Percentiles rank a stretch among this genome's conserved stretches.
These are phyloP conservation scores for Taphrina pruni DNA, from an alignment of 1,139 yeast genomes.

Conservation along the genomic window DNA sequence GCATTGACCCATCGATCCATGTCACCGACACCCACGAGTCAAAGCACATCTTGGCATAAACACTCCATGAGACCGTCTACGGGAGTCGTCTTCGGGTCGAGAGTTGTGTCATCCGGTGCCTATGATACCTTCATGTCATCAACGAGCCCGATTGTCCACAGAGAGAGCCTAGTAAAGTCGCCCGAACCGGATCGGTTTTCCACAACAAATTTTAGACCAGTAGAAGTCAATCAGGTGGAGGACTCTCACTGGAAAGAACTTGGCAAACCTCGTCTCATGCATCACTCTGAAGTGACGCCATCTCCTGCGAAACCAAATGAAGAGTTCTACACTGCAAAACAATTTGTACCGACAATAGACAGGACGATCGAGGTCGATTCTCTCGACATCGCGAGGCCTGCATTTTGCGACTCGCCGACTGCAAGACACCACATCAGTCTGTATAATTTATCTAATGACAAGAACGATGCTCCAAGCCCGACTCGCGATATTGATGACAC, in stretches of 20 bases:
- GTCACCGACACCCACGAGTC: slow-evolving; percentile 20
- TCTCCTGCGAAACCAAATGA: slow-evolving; percentile 23
- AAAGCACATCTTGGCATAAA: slow-evolving; percentile 23
- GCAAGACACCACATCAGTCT: not conserved
- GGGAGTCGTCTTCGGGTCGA: not conserved
- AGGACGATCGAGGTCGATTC: slow-evolving; percentile 3
- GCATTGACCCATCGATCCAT: slow-evolving; percentile 10
- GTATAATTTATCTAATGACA: not conserved
- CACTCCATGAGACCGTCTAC: slow-evolving; percentile 29
- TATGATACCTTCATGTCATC: not conserved
- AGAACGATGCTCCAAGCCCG: not conserved
- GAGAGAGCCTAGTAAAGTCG: slow-evolving; percentile 8
- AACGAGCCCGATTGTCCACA: not conserved
- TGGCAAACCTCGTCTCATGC: not conserved
- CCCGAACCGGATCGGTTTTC: not conserved
- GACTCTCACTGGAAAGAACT: slow-evolving; percentile 28
- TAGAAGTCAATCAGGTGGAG: slow-evolving; percentile 8
- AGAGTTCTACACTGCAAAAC: slow-evolving; percentile 30
- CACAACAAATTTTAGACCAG: slow-evolving; percentile 8
- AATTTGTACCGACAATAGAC: not conserved
- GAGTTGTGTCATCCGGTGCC: slow-evolving; percentile 1
- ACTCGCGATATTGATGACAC: not conserved
- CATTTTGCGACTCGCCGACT: slow-evolving; percentile 1
- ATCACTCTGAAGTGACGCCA: slow-evolving; percentile 18
- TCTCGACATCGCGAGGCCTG: not conserved